Evolutionary conservation across 2,329 filamentous ascomycete species (phyloP).

Genomic region (Stagonosporopsis chrysanthemi): DNA sequence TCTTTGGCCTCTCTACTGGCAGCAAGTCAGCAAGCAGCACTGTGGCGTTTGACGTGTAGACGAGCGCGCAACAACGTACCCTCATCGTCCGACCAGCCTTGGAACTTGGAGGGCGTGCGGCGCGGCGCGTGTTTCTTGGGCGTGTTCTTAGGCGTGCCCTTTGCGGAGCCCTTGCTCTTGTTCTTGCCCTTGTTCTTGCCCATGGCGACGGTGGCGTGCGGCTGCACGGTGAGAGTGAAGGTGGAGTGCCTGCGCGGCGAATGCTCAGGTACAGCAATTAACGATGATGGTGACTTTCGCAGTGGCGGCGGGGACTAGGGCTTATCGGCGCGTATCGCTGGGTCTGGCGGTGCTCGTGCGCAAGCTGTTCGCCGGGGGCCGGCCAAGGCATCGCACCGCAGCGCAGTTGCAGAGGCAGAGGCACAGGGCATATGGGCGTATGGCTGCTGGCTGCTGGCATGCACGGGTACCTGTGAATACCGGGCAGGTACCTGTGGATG

Average conservation of each 20-base stretch:
- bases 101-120: conserved; percentile 23
- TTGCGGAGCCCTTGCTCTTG: conserved; percentile 36
- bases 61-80: conserved; percentile 27
- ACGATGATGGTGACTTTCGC: conserved; percentile 16
- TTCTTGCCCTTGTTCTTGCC: conserved; percentile 40
- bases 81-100: conserved; percentile 21
- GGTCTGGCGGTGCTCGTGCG: conserved; percentile 12
- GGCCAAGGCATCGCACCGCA: conserved; percentile 3
- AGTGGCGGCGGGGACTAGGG: conserved; percentile 18
- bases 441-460: neutral
- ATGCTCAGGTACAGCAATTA: conserved; percentile 5
- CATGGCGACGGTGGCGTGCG: conserved; percentile 26
- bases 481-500: too few relatives aligned
- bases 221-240: neutral
- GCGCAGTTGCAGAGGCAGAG: neutral
- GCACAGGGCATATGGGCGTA: neutral
- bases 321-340: conserved; percentile 14
- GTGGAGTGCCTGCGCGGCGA: neutral
- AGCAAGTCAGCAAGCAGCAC: conserved; percentile 26
- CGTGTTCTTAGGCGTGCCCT: conserved; percentile 25
- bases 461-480: neutral
- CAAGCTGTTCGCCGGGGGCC: conserved; percentile 15
- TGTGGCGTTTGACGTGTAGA: conserved; percentile 11
- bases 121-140: conserved; percentile 22
- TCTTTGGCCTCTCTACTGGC: conserved; percentile 25